Evolutionary conservation across 179 eudicot species (phyloP).

Genomic region (Silene coronaria): DNA sequence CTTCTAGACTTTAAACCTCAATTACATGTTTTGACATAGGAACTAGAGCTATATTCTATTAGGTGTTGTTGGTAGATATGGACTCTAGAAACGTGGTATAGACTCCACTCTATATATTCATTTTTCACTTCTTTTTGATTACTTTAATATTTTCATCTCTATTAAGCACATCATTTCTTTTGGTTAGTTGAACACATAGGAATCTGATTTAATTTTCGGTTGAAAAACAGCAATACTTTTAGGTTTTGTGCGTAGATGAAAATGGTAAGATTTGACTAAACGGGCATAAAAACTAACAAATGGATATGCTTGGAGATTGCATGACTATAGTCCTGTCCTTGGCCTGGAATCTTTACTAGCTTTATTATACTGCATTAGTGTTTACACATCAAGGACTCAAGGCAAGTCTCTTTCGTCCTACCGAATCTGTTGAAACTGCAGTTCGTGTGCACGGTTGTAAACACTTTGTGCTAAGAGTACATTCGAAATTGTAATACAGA

Average conservation of each 20-base stretch:
- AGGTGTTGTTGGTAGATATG: neutral
- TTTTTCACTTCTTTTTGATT: neutral
- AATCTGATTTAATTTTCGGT: neutral
- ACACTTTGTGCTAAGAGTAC: neutral
- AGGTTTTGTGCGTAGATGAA: neutral
- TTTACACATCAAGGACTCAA: conserved; percentile 4
- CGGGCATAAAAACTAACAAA: conserved; percentile 7
- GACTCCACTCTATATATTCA: neutral
- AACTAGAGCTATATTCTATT: conserved; percentile 2
- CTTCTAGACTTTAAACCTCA: neutral
- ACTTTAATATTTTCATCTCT: neutral
- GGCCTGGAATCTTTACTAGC: neutral
- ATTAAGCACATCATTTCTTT: neutral
- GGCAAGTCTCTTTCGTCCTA: conserved; percentile 7
- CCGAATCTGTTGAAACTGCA: conserved; percentile 4
- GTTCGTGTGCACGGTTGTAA: neutral
- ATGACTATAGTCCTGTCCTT: conserved; percentile 13
- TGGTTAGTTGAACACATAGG: neutral
- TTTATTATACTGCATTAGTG: neutral
- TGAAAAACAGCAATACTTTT: too few species aligned
- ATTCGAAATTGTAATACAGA: neutral
- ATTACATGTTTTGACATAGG: conserved; percentile 4
- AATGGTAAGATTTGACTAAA: conserved; percentile 3
- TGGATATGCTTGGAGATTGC: conserved; percentile 10
- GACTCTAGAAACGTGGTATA: conserved; percentile 10